These are phyloP conservation scores for Talaromyces sp. DNA, from an alignment of 2,329 filamentous ascomycete species.

Conservation along the genomic window DNA sequence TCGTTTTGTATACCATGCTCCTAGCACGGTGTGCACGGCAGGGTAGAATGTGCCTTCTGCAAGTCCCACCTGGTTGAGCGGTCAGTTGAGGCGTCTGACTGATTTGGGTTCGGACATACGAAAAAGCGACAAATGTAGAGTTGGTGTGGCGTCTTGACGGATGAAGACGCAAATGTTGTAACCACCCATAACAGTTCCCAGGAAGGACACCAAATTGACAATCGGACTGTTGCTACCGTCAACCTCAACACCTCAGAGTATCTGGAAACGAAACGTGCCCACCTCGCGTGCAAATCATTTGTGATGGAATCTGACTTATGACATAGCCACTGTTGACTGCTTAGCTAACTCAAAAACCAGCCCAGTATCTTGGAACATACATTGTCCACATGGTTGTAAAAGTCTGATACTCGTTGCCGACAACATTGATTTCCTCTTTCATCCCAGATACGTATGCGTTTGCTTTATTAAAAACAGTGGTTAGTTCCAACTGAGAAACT, in stretches of 20 bases:
- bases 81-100: not conserved
- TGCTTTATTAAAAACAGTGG: not conserved
- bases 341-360: not conserved
- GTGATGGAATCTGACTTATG: slow-evolving; percentile 23
- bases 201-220: slow-evolving; percentile 12
- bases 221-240: not conserved
- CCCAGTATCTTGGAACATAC: slow-evolving; percentile 16
- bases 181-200: slow-evolving; percentile 31
- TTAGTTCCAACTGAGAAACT: not conserved
- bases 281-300: slow-evolving; percentile 13
- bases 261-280: slow-evolving; percentile 6
- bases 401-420: slow-evolving; percentile 29
- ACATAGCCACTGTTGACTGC: slow-evolving; percentile 8
- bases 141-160: slow-evolving; percentile 27
- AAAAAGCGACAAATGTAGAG: slow-evolving; percentile 40
- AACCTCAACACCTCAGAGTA: slow-evolving; percentile 28
- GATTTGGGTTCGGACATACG: slow-evolving; percentile 26
- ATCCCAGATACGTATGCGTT: slow-evolving; percentile 42
- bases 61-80: not conserved
- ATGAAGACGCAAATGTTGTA: slow-evolving; percentile 33
- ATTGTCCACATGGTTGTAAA: slow-evolving; percentile 28
- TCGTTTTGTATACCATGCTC: slow-evolving; percentile 43
- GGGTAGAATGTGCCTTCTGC: slow-evolving; percentile 14
- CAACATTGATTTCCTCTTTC: slow-evolving; percentile 32
- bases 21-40: slow-evolving; percentile 26